Conservation (phyloP, 495 filamentous ascomycete genomes). For the Darksidea phi region DNA sequence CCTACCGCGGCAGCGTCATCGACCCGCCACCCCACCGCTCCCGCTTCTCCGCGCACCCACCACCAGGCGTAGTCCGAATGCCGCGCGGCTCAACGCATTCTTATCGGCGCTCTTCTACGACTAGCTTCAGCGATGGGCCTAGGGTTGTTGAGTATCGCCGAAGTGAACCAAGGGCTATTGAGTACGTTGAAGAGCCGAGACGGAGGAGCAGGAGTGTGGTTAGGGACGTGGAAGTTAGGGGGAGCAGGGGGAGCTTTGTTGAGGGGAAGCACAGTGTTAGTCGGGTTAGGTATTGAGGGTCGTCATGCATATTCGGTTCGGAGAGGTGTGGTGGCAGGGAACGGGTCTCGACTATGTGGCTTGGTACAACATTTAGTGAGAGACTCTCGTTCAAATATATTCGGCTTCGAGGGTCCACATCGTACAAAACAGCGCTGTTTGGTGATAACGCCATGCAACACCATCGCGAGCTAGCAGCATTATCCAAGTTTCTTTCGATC, state of each 20-base stretch:
- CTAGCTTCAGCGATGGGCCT: background rate
- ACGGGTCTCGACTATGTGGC: too few species aligned
- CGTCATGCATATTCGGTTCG: too few species aligned
- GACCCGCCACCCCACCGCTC: conserved; percentile 31
- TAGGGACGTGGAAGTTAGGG: conserved; percentile 1
- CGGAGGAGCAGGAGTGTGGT: conserved; percentile 13
- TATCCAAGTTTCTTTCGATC: too few species aligned
- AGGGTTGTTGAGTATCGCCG: conserved; percentile 7
- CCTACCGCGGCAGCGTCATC: conserved; percentile 7
- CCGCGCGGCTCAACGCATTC: conserved; percentile 22
- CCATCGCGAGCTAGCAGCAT: too few species aligned
- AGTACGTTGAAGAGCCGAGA: conserved; percentile 2
- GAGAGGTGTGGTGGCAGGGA: too few species aligned
- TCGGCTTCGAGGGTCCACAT: too few species aligned
- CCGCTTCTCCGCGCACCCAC: conserved; percentile 28
- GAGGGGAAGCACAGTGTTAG: conserved; percentile 24
- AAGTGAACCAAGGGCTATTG: background rate
- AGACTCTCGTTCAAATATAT: too few species aligned
- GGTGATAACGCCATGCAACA: too few species aligned
- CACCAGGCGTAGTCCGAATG: conserved; percentile 26
- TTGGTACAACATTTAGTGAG: too few species aligned
- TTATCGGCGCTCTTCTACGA: conserved; percentile 11
- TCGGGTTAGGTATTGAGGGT: conserved; percentile 8
- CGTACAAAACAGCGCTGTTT: too few species aligned
- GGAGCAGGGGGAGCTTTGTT: conserved; percentile 8